Evolutionary conservation across 768 basidiomycete genomes (phyloP).

Genomic region (Hericium erinaceus): DNA sequence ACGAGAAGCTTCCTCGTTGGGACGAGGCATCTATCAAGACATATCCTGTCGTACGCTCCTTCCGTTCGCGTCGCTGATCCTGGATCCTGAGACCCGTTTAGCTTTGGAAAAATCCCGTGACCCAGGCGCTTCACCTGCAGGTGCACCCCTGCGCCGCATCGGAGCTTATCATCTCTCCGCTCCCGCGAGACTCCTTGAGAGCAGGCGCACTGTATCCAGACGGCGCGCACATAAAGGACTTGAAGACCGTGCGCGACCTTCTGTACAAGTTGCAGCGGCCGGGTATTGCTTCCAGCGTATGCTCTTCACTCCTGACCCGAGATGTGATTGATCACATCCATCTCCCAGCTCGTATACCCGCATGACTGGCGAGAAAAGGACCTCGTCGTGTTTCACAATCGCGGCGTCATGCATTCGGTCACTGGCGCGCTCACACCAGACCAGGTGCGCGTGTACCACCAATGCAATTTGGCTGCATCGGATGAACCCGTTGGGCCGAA

Average conservation of each 20-base stretch:
- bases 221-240: conserved; percentile 65
- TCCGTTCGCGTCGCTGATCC: conserved; percentile 1
- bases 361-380: conserved; percentile 81
- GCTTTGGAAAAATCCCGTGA: conserved; percentile 90
- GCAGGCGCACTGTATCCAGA: conserved; percentile 73
- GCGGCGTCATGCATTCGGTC: conserved; percentile 72
- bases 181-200: conserved; percentile 48
- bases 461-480: conserved; percentile 81
- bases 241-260: conserved; percentile 60
- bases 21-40: conserved; percentile 65
- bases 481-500: conserved; percentile 61
- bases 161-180: conserved; percentile 62
- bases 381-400: conserved; percentile 79
- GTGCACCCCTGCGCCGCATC: conserved; percentile 75
- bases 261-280: conserved; percentile 85
- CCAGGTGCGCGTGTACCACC: conserved; percentile 69
- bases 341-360: conserved; percentile 63
- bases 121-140: conserved; percentile 75
- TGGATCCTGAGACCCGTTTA: conserved; percentile 19
- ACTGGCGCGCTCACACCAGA: conserved; percentile 62
- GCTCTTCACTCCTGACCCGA: conserved; percentile 12
- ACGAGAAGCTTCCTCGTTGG: conserved; percentile 72
- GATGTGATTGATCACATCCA: background rate
- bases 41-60: conserved; percentile 43
- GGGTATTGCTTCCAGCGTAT: conserved; percentile 69